These are phyloP conservation scores for Neurospora cerealis DNA, from an alignment of 495 filamentous ascomycete genomes.

Conservation along the genomic window DNA sequence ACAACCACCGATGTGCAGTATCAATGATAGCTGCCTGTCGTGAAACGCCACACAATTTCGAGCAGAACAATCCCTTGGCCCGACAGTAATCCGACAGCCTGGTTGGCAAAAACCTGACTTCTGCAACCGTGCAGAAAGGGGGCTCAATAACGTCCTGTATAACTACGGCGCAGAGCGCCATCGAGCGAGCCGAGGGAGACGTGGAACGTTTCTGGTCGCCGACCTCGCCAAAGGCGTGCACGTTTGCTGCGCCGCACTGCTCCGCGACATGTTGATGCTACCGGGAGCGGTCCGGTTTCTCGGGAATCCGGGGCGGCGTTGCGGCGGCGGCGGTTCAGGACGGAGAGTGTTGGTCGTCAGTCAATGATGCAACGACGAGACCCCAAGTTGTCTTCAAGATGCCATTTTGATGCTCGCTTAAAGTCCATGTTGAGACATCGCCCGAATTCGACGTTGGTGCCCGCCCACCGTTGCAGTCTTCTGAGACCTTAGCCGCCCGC, in stretches of 20 bases:
- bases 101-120: background rate
- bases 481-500: background rate
- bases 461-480: background rate
- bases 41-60: background rate
- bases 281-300: background rate
- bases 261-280: background rate
- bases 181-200: background rate
- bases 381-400: background rate
- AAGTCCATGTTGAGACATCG: background rate
- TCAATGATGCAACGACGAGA: background rate
- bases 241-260: background rate
- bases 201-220: background rate
- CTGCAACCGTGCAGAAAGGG: background rate
- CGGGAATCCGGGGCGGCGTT: background rate
- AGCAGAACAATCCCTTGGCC: background rate
- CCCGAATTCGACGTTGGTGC: background rate
- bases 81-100: background rate
- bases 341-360: background rate
- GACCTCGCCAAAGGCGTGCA: background rate
- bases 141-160: background rate
- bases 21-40: background rate
- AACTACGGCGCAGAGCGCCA: background rate
- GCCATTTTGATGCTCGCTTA: background rate
- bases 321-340: background rate
- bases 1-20: background rate